Evolutionary conservation across 257 asterid genomes (phyloP), one percentile per base, ranked within the genome.

Genomic region (Ilex aquifolium): DNA sequence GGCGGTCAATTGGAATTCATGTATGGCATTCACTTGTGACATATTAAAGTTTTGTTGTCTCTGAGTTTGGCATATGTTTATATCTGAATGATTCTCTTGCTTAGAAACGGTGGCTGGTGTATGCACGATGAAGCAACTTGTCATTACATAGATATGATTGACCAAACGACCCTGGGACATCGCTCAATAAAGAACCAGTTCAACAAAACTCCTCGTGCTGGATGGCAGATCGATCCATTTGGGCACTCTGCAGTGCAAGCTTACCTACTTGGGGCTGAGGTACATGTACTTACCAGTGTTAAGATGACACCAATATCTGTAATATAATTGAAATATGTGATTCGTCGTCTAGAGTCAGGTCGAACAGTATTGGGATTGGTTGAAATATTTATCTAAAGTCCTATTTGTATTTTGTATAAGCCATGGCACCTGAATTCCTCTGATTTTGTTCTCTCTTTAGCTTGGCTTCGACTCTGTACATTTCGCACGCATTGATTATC

Each of bases 211-310:
- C 97, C 97, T 65, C 92, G 97, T 21, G 95, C 95, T 10, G 97
- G 97, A 72, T 90, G 97, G 97, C 97, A 90, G 79, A 90, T 90
- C 21, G 97, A 90, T 82, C 97, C 97, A 31, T 90, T 90, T 51
- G 97, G 97, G 52, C 97, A 90, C 72, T 90, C 97, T 31, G 95
- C 95, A 13, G 97, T 90, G 72, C 88, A 88, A 73, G 97, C 84
- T 58, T 90, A 90, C 72, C 83, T 90, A 56, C 75, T 90, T 21
- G 91, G 95, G 32, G 84, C 79, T 0, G 96, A 85, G 90, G 97
- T 90, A 71, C 13, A 36, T 64, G 44, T 16, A 31, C 53, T 31
- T 31, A 30, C 44, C 0, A 16, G 9, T 27, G 39, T 70, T 65
- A 7, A 21, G 14, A 49, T 15, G 14, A 49, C 10, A 49, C 54